phyloP scores from a whole-genome alignment of 805 yeast species.

The Candida sphagnicola region DNA sequence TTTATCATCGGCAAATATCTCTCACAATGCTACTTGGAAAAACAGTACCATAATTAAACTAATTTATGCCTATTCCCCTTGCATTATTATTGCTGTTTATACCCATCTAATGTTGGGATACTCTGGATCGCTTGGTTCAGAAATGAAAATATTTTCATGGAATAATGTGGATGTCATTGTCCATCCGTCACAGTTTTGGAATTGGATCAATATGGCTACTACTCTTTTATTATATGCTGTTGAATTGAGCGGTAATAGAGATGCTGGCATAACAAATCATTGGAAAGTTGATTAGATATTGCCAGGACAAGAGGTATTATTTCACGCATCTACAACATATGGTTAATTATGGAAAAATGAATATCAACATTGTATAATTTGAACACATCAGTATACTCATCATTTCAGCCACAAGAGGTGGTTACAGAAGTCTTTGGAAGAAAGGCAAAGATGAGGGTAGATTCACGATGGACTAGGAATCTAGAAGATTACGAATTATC shows the following conservation, averaged over 20 bases:
- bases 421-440: no score
- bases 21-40: conserved; percentile 8
- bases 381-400: no score
- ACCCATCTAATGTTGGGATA: conserved; percentile 92
- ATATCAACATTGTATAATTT: no score
- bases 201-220: conserved; percentile 87
- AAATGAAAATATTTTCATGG: conserved; percentile 48
- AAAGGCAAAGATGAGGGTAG: no score
- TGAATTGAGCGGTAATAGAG: conserved; percentile 55
- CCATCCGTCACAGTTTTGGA: conserved; percentile 95
- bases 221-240: conserved; percentile 76
- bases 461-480: no score
- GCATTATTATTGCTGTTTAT: conserved; percentile 91
- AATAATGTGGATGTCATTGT: conserved; percentile 27
- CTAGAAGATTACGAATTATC: no score
- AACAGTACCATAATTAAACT: conserved; percentile 42
- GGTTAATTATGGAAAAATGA: background rate
- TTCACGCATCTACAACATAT: no score
- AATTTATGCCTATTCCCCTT: conserved; percentile 86
- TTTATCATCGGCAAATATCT: conserved; percentile 18
- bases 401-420: background rate
- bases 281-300: conserved; percentile 40
- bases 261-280: conserved; percentile 38
- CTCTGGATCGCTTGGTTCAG: conserved; percentile 66
- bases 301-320: no score